These are phyloP conservation scores for Aspergillus sp. DNA, from an alignment of 2,329 filamentous ascomycete species.

Conservation along the genomic window DNA sequence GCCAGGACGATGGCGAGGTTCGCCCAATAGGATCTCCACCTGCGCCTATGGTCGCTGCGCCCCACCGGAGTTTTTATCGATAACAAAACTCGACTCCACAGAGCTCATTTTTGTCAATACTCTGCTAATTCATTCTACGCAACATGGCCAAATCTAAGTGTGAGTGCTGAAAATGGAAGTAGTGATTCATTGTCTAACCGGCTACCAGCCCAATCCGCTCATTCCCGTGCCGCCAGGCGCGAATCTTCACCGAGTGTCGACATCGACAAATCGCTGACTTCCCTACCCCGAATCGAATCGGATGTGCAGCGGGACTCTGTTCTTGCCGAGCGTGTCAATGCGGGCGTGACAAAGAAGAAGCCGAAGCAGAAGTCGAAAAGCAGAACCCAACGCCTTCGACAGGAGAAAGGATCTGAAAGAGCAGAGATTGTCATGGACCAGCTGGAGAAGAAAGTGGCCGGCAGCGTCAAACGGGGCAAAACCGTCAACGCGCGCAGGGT, in stretches of 20 bases:
- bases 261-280: conserved; percentile 41
- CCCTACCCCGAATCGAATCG: conserved; percentile 33
- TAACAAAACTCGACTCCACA: conserved; percentile 22
- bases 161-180: conserved; percentile 8
- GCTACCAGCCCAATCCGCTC: conserved; percentile 40
- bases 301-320: conserved; percentile 36
- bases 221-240: conserved; percentile 51
- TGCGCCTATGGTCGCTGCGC: conserved; percentile 19
- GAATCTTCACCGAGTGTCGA: conserved; percentile 47
- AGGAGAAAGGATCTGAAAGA: conserved; percentile 46
- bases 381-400: conserved; percentile 45
- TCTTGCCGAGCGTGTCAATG: conserved; percentile 39
- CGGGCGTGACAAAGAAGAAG: conserved; percentile 47
- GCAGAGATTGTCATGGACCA: conserved; percentile 47
- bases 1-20: not conserved
- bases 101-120: conserved; percentile 12
- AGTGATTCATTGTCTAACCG: conserved; percentile 1
- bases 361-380: conserved; percentile 39
- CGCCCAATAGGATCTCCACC: not conserved
- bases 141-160: conserved; percentile 33
- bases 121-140: conserved; percentile 2
- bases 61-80: conserved; percentile 30
- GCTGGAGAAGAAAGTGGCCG: conserved; percentile 46
- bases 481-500: conserved; percentile 40
- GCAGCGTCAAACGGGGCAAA: conserved; percentile 42